These are phyloP conservation scores for Nemania serpens DNA, from an alignment of 2,329 filamentous ascomycete species.

Conservation along the genomic window DNA sequence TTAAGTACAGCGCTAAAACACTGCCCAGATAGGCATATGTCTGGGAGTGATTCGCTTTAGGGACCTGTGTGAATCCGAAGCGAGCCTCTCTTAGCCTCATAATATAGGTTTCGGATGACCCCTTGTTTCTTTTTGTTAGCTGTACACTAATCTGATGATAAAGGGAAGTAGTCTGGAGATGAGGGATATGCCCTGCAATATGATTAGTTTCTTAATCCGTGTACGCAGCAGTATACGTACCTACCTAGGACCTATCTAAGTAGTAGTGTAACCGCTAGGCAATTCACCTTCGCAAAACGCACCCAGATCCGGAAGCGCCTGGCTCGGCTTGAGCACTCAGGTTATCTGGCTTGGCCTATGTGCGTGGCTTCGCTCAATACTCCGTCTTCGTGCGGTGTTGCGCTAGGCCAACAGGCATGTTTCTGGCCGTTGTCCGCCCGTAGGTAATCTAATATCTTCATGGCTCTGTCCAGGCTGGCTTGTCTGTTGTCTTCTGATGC, in stretches of 20 bases:
- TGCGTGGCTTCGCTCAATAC: neutral
- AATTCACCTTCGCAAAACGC: too few species aligned
- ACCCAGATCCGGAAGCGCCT: constrained; percentile 11
- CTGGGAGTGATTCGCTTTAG: neutral
- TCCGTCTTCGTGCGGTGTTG: neutral
- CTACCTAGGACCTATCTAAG: neutral
- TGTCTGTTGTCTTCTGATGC: too few species aligned
- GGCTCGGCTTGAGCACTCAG: neutral
- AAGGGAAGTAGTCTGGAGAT: neutral
- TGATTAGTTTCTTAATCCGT: neutral
- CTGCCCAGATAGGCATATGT: too few species aligned
- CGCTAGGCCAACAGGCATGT: too few species aligned
- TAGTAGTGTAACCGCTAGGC: neutral
- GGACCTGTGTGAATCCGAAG: neutral
- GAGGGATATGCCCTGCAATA: neutral
- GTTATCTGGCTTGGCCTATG: neutral
- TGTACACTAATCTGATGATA: too few species aligned
- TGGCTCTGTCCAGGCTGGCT: too few species aligned
- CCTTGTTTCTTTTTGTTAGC: neutral
- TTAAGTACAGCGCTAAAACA: too few species aligned
- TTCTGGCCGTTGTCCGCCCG: neutral
- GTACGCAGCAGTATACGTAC: neutral
- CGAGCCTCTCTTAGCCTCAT: neutral
- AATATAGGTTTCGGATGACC: neutral
- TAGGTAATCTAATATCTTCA: neutral